Conservation (phyloP, 1,284 basidiomycete genomes). For the Wallemia ichthyophaga region DNA sequence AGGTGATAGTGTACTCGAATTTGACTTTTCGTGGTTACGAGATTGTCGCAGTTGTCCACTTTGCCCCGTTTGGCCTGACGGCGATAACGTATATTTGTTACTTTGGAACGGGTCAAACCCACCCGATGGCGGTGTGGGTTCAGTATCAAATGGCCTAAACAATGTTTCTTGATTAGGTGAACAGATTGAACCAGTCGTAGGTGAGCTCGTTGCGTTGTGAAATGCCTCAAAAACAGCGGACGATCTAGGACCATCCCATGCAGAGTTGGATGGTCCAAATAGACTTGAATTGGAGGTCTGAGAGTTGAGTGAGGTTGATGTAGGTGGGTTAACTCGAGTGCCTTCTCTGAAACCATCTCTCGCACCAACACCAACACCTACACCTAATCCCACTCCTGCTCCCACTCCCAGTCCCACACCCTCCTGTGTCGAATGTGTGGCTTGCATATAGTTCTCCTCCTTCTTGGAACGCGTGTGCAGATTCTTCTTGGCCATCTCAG, state of each 20-base stretch:
- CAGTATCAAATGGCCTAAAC: not conserved
- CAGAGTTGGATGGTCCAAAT: not conserved
- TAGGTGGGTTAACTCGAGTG: not conserved
- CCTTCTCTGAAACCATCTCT: no score
- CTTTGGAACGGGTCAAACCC: not conserved
- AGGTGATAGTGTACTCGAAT: not conserved
- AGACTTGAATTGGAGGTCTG: not conserved
- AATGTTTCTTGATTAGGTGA: not conserved
- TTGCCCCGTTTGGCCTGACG: no score
- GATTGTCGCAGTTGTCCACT: no score
- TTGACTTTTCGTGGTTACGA: not conserved
- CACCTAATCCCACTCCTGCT: no score
- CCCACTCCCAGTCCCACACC: no score
- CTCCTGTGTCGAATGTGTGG: not conserved
- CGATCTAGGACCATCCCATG: not conserved
- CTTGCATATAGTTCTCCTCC: not conserved
- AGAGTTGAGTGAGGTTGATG: not conserved
- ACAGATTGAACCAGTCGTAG: not conserved
- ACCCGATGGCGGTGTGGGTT: not conserved
- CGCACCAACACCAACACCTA: no score
- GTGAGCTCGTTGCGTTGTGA: not conserved
- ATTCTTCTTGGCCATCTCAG: constrained; percentile 99
- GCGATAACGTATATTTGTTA: not conserved
- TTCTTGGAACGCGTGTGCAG: constrained; percentile 31
- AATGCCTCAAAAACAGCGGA: not conserved